These are phyloP conservation scores for Sporisorium graminicola DNA, from an alignment of 1,284 basidiomycete species.

Conservation along the genomic window DNA sequence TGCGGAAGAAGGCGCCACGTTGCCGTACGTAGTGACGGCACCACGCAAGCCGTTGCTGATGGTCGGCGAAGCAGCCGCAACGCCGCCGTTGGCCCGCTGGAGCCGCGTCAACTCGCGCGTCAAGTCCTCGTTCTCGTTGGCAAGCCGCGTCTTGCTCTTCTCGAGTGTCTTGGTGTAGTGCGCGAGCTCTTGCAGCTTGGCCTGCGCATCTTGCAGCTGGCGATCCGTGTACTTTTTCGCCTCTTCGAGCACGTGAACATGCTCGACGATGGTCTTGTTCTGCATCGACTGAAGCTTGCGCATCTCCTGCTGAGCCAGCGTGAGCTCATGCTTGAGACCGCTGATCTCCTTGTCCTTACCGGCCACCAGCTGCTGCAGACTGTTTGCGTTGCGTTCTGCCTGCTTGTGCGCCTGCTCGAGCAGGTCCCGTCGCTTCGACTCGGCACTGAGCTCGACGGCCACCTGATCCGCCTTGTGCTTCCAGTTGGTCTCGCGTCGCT, in stretches of 20 bases:
- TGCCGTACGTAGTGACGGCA: conserved; percentile 36
- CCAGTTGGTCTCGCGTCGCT: conserved; percentile 50
- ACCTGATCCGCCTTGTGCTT: conserved; percentile 60
- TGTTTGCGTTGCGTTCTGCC: conserved; percentile 72
- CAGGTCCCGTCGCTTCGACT: conserved; percentile 67
- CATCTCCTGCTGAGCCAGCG: conserved; percentile 77
- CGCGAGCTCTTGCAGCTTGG: conserved; percentile 80
- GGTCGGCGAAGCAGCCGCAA: conserved; percentile 19
- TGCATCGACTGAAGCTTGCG: conserved; percentile 75
- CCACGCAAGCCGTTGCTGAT: conserved; percentile 33
- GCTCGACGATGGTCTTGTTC: conserved; percentile 98
- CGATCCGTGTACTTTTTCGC: conserved; percentile 96
- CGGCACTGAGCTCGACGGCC: conserved; percentile 54
- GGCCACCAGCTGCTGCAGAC: conserved; percentile 78
- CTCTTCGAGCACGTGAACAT: conserved; percentile 96
- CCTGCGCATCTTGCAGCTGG: conserved; percentile 84
- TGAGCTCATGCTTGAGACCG: conserved; percentile 82
- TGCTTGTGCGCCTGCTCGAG: conserved; percentile 73
- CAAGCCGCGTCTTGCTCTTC: conserved; percentile 81
- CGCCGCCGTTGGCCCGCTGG: conserved; percentile 28
- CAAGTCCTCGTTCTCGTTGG: conserved; percentile 87
- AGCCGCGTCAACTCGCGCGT: conserved; percentile 79
- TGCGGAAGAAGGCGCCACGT: conserved; percentile 30
- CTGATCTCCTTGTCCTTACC: conserved; percentile 86
- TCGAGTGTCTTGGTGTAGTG: conserved; percentile 85